phyloP scores from a whole-genome alignment of 1,284 basidiomycete species.

The Crepidotus sp. region DNA sequence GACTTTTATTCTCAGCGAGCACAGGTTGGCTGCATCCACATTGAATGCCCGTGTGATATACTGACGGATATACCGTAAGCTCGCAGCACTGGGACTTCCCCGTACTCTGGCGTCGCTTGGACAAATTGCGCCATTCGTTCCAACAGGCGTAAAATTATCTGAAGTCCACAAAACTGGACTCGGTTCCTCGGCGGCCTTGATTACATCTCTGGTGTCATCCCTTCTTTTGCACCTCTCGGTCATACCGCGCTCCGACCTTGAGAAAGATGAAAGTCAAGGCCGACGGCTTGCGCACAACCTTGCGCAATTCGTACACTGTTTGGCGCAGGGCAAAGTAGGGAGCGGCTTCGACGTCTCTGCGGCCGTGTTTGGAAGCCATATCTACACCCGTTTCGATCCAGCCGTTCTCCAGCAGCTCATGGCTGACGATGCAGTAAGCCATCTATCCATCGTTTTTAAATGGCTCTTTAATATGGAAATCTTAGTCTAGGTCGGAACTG shows the following conservation, averaged over 20 bases:
- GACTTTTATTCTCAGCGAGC: conserved; percentile 96
- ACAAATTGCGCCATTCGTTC: conserved; percentile 65
- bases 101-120: conserved; percentile 53
- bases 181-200: conserved; percentile 93
- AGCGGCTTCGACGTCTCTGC: conserved; percentile 96
- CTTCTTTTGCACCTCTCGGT: conserved; percentile 74
- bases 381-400: conserved; percentile 88
- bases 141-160: conserved; percentile 60
- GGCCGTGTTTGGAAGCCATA: conserved; percentile 90
- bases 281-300: conserved; percentile 77
- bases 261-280: conserved; percentile 32
- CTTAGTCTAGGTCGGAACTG: conserved; percentile 16
- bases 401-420: conserved; percentile 60
- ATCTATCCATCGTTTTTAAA: background rate
- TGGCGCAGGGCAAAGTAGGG: conserved; percentile 97
- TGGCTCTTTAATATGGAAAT: background rate
- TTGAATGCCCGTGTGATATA: conserved; percentile 1
- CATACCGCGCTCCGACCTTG: conserved; percentile 45
- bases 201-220: conserved; percentile 87
- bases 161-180: conserved; percentile 97
- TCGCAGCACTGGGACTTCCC: conserved; percentile 51
- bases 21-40: conserved; percentile 48
- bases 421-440: conserved; percentile 43
- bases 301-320: conserved; percentile 93
- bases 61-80: conserved; percentile 34